These are phyloP conservation scores for Pisolithus microcarpus DNA, from an alignment of 768 basidiomycete species.

Conservation along the genomic window DNA sequence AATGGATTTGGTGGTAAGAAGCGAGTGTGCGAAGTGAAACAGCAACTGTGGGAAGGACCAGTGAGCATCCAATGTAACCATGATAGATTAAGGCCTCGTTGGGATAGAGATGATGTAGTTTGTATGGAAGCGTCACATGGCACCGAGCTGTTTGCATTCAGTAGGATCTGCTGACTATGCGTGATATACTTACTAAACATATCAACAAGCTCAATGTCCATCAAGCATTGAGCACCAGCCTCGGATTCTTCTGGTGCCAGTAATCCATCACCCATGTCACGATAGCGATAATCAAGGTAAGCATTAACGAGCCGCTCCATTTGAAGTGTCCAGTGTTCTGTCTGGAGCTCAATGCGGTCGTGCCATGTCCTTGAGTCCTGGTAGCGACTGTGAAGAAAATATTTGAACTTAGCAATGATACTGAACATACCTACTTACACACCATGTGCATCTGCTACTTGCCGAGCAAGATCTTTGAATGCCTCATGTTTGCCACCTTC, in stretches of 20 bases:
- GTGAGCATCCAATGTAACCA: constrained; percentile 9
- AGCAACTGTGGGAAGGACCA: constrained; percentile 2
- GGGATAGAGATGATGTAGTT: not conserved
- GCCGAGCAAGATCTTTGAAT: no score
- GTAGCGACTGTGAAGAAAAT: not conserved
- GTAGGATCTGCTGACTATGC: no score
- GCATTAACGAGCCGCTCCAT: not conserved
- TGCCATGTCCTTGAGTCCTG: not conserved
- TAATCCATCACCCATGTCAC: not conserved
- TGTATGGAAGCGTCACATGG: no score
- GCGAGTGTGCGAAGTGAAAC: constrained; percentile 12
- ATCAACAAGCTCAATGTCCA: no score
- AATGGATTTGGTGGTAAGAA: constrained; percentile 2
- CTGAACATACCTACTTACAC: no score
- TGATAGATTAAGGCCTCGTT: constrained; percentile 6
- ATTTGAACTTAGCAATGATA: no score
- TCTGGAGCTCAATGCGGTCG: not conserved
- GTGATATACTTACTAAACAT: no score
- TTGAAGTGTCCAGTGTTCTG: not conserved
- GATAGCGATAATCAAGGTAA: no score
- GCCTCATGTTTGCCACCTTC: no score
- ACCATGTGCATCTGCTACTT: no score
- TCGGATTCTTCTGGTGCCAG: not conserved
- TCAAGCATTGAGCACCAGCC: no score
- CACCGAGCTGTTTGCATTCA: no score